Conservation (phyloP, 2,329 filamentous ascomycete genomes). For the Xylariales sp. region DNA sequence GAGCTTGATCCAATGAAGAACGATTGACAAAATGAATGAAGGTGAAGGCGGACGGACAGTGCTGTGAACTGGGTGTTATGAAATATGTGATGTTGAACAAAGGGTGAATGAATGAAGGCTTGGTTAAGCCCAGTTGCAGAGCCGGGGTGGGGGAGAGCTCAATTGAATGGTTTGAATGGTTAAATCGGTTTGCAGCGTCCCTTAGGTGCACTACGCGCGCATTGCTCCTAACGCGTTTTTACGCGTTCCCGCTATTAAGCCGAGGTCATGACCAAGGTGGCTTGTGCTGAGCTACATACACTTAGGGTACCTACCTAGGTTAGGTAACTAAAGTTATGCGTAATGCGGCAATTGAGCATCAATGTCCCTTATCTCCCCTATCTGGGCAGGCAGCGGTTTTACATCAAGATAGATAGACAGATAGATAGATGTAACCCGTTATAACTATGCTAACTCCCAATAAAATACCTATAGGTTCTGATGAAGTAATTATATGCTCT, state of each 20-base stretch:
- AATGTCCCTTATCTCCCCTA: too few relatives aligned
- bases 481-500: background rate
- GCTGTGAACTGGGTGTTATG: background rate
- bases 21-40: conserved; percentile 33
- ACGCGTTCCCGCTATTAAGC: conserved; percentile 27
- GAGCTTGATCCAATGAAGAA: conserved; percentile 4
- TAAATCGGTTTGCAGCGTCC: conserved; percentile 5
- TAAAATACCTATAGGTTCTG: too few relatives aligned
- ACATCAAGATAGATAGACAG: too few relatives aligned
- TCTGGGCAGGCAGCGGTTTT: too few relatives aligned
- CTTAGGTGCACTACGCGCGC: conserved; percentile 4
- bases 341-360: too few relatives aligned
- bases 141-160: background rate
- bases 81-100: background rate
- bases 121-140: conserved; percentile 9
- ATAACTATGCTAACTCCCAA: too few relatives aligned
- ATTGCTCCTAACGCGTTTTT: conserved; percentile 34
- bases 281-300: conserved; percentile 12
- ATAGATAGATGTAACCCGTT: too few relatives aligned
- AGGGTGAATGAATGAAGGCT: background rate
- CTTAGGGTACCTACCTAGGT: too few relatives aligned
- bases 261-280: conserved; percentile 16
- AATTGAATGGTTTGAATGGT: conserved; percentile 13
- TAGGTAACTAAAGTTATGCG: too few relatives aligned
- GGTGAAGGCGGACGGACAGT: background rate